phyloP scores from a whole-genome alignment of 345 rosid species.

The Eucalyptus grandis region DNA sequence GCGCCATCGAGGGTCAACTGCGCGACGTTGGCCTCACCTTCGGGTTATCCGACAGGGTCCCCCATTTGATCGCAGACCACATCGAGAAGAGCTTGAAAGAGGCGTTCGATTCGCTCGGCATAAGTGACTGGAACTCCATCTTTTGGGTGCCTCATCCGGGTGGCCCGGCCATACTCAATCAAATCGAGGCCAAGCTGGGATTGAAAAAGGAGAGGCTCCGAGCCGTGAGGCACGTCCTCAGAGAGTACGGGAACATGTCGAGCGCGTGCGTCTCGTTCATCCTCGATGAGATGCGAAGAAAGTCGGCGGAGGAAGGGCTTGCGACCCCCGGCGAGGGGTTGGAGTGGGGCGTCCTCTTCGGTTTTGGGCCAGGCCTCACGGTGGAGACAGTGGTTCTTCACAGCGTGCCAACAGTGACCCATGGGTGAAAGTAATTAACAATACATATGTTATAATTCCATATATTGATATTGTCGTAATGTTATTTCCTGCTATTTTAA shows the following conservation, averaged over 20 bases:
- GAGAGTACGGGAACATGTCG: not conserved
- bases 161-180: not conserved
- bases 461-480: not conserved
- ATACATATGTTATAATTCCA: not conserved
- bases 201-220: not conserved
- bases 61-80: not conserved
- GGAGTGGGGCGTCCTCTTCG: not conserved
- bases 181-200: not conserved
- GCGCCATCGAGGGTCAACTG: not conserved
- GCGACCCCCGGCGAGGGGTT: not conserved
- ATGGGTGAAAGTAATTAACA: not conserved
- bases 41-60: not conserved
- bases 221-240: not conserved
- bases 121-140: not conserved
- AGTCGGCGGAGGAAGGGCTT: not conserved
- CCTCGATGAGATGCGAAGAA: not conserved
- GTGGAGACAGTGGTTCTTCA: not conserved
- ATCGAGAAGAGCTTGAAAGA: not conserved
- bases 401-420: not conserved
- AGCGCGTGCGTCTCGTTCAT: not conserved
- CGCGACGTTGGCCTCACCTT: not conserved
- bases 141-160: not conserved
- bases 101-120: not conserved
- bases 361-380: not conserved
- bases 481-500: not conserved